Evolutionary conservation across 2,329 filamentous ascomycete species (phyloP), one percentile per base, ranked within the genome.

Genomic region (Cladorrhinum sp.): DNA sequence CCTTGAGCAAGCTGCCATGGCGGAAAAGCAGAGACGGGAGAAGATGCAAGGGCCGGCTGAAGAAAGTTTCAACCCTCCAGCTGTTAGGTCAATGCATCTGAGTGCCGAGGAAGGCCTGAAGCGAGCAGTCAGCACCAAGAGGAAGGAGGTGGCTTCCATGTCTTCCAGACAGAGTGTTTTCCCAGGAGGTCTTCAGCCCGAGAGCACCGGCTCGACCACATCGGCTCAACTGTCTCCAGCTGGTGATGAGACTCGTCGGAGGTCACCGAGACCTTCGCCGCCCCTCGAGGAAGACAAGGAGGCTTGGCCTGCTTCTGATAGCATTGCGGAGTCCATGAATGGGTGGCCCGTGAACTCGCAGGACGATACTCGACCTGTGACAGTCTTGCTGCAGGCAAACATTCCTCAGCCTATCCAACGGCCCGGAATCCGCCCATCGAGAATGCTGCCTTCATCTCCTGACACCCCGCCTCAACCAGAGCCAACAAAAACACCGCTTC

Each of bases 151-250:
- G 9, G 68, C 66, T 7, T 71, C 72, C 3, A 60, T 67, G 9
- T 54, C 62, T 1, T 68, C 66, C 12, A 65, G 64, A 23, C 66
- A 66, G 18, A 65, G 57, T 45, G 59, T 48, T 24, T 61, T 61
- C 70, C 61, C 64, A 50, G 64, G 57, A 29, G 58, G 66, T 62
- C 60, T 65, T 65, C 20, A 68, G 58, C 55, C 72, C 68, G 29
- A 70, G 2, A 72, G 49, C 36, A 53, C 72, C 54, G 79, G 76
- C 1, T 73, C 71, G 12, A 79, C 77, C 3, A 80, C 79, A 10
- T 80, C 78, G 1, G 75, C 78, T 7, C 78, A 83, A 66, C 69
- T 81, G 6, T 85, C 83, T 3, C 82, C 82, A 0, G 77, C 76
- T 1, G 69, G 73, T 3, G 81, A 84, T 6, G 79, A 78, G 49